Conservation (phyloP, 139 green algal genomes). For the Pycnococcus provasolii region DNA sequence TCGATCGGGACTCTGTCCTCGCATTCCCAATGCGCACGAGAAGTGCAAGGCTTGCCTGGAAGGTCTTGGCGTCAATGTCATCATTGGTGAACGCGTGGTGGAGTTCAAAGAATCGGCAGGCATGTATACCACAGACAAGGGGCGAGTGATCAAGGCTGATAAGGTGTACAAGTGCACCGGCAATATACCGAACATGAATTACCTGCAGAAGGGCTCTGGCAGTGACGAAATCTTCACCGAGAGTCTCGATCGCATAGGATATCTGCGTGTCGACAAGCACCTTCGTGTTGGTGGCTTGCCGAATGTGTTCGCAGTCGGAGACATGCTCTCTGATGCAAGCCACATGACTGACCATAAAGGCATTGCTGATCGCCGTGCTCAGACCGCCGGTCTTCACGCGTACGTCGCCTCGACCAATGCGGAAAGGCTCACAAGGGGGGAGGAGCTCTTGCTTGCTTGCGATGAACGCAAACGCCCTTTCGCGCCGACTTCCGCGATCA, state of each 20-base stretch:
- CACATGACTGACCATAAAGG: too few relatives aligned
- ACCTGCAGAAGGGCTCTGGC: not conserved
- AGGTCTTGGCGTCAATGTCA: not conserved
- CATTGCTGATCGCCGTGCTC: too few relatives aligned
- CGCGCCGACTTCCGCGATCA: too few relatives aligned
- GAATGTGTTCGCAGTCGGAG: not conserved
- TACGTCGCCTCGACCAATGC: too few relatives aligned
- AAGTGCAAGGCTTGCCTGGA: not conserved
- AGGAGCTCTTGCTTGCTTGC: too few relatives aligned
- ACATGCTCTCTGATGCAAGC: not conserved
- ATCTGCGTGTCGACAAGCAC: not conserved
- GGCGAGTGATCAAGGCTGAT: not conserved
- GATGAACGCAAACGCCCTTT: too few relatives aligned
- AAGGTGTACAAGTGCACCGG: conserved; percentile 5
- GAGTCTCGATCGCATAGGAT: not conserved
- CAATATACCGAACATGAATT: not conserved
- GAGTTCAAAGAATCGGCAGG: not conserved
- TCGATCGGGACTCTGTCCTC: not conserved
- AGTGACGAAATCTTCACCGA: not conserved
- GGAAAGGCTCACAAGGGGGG: too few relatives aligned
- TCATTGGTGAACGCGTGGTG: not conserved
- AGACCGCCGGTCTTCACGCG: too few relatives aligned
- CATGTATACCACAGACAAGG: not conserved
- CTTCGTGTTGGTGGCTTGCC: not conserved
- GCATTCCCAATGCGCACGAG: not conserved